These are phyloP conservation scores for Daldinia loculata DNA, from an alignment of 495 filamentous ascomycete genomes.

Conservation along the genomic window DNA sequence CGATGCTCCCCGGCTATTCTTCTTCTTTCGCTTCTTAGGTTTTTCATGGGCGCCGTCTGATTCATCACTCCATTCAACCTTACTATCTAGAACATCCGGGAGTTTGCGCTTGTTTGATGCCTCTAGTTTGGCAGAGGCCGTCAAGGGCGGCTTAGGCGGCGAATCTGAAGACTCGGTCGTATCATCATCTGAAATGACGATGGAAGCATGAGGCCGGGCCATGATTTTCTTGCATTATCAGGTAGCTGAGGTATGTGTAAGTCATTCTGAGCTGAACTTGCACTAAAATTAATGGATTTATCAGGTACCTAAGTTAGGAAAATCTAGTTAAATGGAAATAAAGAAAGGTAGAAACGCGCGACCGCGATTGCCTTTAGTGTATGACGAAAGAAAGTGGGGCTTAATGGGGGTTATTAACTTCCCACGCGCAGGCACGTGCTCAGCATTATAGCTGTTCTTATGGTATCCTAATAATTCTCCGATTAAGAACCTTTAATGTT, in stretches of 20 bases:
- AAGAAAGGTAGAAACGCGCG: neutral
- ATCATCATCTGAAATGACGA: conserved; percentile 43
- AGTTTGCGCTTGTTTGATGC: conserved; percentile 36
- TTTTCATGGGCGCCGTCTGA: conserved; percentile 19
- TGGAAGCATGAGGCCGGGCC: conserved; percentile 13
- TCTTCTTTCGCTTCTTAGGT: conserved; percentile 40
- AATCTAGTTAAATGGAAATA: neutral
- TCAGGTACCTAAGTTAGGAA: too few relatives aligned
- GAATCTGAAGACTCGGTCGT: conserved; percentile 34
- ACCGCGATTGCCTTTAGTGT: neutral
- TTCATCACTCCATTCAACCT: conserved; percentile 40
- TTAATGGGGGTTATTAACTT: neutral
- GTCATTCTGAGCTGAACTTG: neutral
- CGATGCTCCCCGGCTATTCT: conserved; percentile 2
- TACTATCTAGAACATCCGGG: conserved; percentile 4
- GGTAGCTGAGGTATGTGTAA: neutral
- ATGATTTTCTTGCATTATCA: neutral
- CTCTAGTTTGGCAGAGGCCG: conserved; percentile 6
- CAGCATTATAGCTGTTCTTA: too few relatives aligned
- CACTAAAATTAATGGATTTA: neutral
- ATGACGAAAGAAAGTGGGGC: neutral
- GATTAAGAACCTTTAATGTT: neutral
- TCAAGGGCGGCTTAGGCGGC: conserved; percentile 9
- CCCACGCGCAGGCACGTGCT: neutral
- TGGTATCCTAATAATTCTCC: too few relatives aligned